Conservation (phyloP, 257 asterid genomes). For the Capsicum chinense region DNA sequence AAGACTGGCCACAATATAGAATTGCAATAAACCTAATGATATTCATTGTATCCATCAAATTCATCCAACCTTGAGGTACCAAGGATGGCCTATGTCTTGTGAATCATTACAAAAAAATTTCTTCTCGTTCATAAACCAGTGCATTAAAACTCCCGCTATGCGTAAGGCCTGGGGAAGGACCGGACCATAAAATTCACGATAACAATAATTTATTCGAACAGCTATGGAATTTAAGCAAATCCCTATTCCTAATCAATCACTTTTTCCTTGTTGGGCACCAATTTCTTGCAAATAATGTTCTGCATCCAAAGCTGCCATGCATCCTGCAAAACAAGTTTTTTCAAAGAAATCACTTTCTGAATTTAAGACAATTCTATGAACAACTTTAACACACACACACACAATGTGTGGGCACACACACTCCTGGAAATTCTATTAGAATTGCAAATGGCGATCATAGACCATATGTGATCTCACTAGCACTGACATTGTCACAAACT, state of each 20-base stretch:
- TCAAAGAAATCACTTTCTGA: too few relatives aligned
- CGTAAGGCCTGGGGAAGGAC: too few relatives aligned
- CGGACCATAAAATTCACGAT: background rate
- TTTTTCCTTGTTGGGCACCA: conserved; percentile 91
- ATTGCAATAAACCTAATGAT: background rate
- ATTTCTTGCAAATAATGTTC: conserved; percentile 94
- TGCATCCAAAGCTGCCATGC: conserved; percentile 98
- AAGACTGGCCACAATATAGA: background rate
- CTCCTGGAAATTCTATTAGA: background rate
- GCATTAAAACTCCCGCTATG: too few relatives aligned
- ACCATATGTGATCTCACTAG: background rate
- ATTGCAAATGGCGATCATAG: background rate
- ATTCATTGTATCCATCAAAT: background rate
- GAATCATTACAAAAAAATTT: background rate
- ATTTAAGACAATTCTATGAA: background rate
- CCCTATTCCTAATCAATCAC: conserved; percentile 41
- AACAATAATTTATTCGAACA: background rate
- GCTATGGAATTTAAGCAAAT: background rate
- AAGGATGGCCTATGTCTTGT: background rate
- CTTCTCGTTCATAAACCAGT: background rate
- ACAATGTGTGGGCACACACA: background rate
- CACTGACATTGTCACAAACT: background rate
- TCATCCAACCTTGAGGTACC: background rate
- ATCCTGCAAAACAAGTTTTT: conserved; percentile 52
- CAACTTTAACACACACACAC: too few relatives aligned